These are phyloP conservation scores for Alternaria sp. DNA, from an alignment of 2,329 filamentous ascomycete genomes.

Conservation along the genomic window DNA sequence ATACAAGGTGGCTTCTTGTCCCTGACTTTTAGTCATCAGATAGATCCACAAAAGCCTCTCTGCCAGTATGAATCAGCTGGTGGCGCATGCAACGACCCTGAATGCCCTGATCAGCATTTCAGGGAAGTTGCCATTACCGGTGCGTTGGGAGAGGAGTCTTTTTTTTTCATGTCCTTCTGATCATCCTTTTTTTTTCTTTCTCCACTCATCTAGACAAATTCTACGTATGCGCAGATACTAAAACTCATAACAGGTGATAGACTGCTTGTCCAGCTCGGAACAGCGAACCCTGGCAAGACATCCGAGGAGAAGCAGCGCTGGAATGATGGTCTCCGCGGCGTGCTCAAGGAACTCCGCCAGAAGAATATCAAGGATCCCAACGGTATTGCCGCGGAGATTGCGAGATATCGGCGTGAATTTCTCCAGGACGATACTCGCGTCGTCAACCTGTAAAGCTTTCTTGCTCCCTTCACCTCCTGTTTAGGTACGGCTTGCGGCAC, in stretches of 20 bases:
- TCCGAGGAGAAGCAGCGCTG: slow-evolving; percentile 66
- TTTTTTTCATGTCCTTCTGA: not conserved
- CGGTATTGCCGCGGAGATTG: slow-evolving; percentile 51
- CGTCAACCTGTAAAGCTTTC: slow-evolving; percentile 44
- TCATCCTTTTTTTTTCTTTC: slow-evolving; percentile 31
- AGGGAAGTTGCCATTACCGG: slow-evolving; percentile 74
- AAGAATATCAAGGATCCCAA: slow-evolving; percentile 51
- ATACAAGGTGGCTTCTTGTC: slow-evolving; percentile 83
- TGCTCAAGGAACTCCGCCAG: slow-evolving; percentile 51
- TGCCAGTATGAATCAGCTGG: slow-evolving; percentile 79
- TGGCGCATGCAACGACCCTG: slow-evolving; percentile 74
- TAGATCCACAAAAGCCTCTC: slow-evolving; percentile 76
- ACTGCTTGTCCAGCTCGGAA: slow-evolving; percentile 75
- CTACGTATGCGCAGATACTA: slow-evolving; percentile 42
- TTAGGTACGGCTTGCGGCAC: not conserved
- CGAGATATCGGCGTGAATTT: slow-evolving; percentile 52
- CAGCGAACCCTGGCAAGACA: slow-evolving; percentile 67
- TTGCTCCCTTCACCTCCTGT: not conserved
- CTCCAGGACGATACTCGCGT: slow-evolving; percentile 53
- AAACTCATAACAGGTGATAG: slow-evolving; percentile 67
- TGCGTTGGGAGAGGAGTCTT: slow-evolving; percentile 63
- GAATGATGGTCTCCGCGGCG: slow-evolving; percentile 50
- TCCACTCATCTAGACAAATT: slow-evolving; percentile 33
- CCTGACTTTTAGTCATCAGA: slow-evolving; percentile 90
- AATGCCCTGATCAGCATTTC: slow-evolving; percentile 85